A percentile compares a stretch with the other conserved stretches of the same genome.
Conservation (phyloP, 202 grass and related monocot genomes). For the Panicum hallii region DNA sequence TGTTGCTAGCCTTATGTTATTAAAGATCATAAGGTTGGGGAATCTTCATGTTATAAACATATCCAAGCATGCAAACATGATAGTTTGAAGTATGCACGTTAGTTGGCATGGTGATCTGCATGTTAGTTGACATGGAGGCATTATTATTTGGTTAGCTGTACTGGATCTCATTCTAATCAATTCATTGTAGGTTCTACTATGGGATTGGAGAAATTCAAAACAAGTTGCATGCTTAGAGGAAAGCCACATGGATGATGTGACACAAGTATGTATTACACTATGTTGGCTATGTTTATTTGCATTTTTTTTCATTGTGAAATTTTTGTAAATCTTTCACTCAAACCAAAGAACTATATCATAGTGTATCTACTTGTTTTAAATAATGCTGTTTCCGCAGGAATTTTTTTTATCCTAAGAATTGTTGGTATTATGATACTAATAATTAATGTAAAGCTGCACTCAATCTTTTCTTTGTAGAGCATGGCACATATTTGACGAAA, state of each 20-base stretch:
- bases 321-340: background rate
- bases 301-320: background rate
- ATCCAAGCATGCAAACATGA: background rate
- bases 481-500: background rate
- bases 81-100: background rate
- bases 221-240: constrained; percentile 85
- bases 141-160: background rate
- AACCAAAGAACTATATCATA: background rate
- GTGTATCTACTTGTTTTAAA: background rate
- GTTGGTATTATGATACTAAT: background rate
- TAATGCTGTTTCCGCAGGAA: background rate
- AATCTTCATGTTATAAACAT: background rate
- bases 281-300: constrained; percentile 1
- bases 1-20: background rate
- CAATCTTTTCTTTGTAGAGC: background rate
- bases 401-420: background rate
- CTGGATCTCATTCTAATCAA: constrained; percentile 13
- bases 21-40: background rate
- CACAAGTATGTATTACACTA: constrained; percentile 60
- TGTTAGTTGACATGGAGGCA: background rate
- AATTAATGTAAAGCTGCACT: background rate
- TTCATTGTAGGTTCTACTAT: constrained; percentile 75
- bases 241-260: constrained; percentile 93
- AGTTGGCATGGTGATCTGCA: background rate
- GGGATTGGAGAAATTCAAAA: constrained; percentile 96